Evolutionary conservation across 441 rosid genomes (phyloP).

Genomic region (Populus tomentosa): DNA sequence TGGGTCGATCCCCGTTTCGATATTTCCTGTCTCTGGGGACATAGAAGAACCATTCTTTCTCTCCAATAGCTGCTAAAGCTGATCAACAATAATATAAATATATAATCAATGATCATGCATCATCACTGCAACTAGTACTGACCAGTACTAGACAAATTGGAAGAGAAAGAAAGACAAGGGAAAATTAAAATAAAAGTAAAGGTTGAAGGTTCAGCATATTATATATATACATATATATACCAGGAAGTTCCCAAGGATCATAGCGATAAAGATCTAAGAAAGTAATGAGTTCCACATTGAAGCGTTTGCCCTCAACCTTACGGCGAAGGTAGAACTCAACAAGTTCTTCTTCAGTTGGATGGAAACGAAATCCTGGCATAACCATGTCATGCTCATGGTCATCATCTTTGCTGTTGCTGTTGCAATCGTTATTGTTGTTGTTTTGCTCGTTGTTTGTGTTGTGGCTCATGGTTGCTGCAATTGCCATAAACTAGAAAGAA

Average conservation of each 20-base stretch:
- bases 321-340: constrained; percentile 99
- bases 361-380: constrained; percentile 98
- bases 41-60: constrained; percentile 32
- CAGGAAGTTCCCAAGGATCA: constrained; percentile 99
- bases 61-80: constrained; percentile 97
- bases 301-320: constrained; percentile 98
- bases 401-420: constrained; percentile 31
- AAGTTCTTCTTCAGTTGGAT: constrained; percentile 97
- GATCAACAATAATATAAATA: background rate
- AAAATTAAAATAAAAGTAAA: background rate
- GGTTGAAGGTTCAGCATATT: background rate
- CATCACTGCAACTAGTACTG: background rate
- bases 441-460: constrained; percentile 13
- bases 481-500: constrained; percentile 49
- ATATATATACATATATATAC: constrained; percentile 33
- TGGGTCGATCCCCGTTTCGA: too few species aligned
- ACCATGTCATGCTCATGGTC: constrained; percentile 93
- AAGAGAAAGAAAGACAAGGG: background rate
- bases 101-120: background rate
- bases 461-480: constrained; percentile 54
- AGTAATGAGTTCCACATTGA: constrained; percentile 96
- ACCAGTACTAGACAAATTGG: background rate
- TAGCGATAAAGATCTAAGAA: constrained; percentile 97
- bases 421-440: constrained; percentile 6
- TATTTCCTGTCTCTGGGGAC: too few species aligned